Conservation (phyloP, 2,329 filamentous ascomycete species). For the Nannizzia gypsea region DNA sequence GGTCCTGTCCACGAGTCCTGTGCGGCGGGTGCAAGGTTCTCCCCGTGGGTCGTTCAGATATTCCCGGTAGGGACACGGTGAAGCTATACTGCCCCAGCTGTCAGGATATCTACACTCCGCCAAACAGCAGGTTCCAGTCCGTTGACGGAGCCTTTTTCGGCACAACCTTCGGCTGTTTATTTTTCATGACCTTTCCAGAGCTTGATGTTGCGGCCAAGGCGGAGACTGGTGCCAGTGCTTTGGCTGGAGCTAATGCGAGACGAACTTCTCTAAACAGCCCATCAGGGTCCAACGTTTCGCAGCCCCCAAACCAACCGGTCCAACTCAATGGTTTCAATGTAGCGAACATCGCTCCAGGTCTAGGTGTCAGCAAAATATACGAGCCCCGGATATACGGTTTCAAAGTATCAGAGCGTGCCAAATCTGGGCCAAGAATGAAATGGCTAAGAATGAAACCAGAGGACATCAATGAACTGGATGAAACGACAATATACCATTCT, state of each 20-base stretch:
- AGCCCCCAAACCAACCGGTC: constrained; percentile 37
- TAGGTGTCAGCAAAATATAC: constrained; percentile 75
- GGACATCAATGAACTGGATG: constrained; percentile 73
- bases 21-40: constrained; percentile 84
- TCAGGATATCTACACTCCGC: constrained; percentile 91
- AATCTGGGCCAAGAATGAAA: constrained; percentile 88
- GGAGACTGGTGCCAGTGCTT: constrained; percentile 32
- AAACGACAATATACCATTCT: constrained; percentile 38
- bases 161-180: constrained; percentile 89
- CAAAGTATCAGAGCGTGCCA: constrained; percentile 77
- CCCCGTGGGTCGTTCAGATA: constrained; percentile 86
- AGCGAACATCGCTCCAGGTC: constrained; percentile 75
- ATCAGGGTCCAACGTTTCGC: constrained; percentile 17
- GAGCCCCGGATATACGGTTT: constrained; percentile 96
- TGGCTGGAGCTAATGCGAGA: constrained; percentile 14
- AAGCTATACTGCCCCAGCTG: constrained; percentile 97
- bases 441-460: constrained; percentile 80
- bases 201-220: constrained; percentile 66
- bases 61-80: constrained; percentile 90
- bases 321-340: constrained; percentile 75
- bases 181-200: constrained; percentile 97
- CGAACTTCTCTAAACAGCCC: constrained; percentile 17
- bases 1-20: constrained; percentile 84
- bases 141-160: constrained; percentile 98
- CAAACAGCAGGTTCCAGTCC: constrained; percentile 92